Base-by-base conservation (phyloP, 2,329 filamentous ascomycete species). In the Diaporthe citri region DNA sequence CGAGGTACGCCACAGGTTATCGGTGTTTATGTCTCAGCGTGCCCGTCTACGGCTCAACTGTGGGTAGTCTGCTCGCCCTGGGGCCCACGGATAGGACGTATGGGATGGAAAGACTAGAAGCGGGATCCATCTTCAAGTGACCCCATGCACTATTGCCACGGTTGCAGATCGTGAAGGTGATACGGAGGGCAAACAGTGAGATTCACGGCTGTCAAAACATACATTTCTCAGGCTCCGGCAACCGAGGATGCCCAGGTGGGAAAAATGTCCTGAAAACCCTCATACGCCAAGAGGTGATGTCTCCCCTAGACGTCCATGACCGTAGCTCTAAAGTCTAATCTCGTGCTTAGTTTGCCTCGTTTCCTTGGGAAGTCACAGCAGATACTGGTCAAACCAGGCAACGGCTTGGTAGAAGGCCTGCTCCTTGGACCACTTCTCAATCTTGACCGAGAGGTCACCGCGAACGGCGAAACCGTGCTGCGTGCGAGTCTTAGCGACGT, bases 321-420 rank as follows among this genome's bases (percentile, higher is more conserved):
- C 22, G 12, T 39, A 34, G 5, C 64, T 41, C n/a, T 67, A 55
- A 20, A 67, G 64, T 39, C 31, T 39, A 28, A 3, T 13, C 22
- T 7, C n/a, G 8, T 28, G 8, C 22, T 15, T 1, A 13, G 3
- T 12, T 67, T 28, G 64, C 31, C 64, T 20, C 5, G 7, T 1
- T 8, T 28, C 34, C 8, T 13, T 12, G 1, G 34, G 15, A 41
- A 55, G 22, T 82, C 76, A 83, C 64, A 81, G 25, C 76, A 93
- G 82, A 82, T 89, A 87, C 82, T 91, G 86, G 78, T 94, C 89
- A 78, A 97, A 95, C 95, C 95, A 97, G 71, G 87, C 82, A 70
- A 95, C 87, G 48, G 94, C 94, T 87, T 97, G 95, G 77, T 88
- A 80, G 82, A 97, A 97, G 7, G 95, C 94, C 84, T 93, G 91